phyloP scores from a whole-genome alignment of 306 rosid species.

The Hippophae tibetana region DNA sequence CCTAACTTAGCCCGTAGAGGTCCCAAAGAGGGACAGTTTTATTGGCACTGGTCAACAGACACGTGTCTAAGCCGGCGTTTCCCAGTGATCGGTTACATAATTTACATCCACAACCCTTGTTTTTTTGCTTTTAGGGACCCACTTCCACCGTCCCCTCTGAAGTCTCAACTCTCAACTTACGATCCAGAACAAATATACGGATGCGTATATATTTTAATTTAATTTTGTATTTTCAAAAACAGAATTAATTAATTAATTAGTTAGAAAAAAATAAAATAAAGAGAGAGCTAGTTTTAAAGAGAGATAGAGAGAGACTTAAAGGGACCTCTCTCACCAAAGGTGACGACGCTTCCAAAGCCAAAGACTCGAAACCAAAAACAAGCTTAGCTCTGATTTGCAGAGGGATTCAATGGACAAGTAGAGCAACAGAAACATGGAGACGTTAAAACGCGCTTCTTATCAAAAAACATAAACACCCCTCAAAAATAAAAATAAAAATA shows the following conservation, averaged over 20 bases:
- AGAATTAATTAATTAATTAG: neutral
- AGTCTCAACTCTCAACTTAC: too few species aligned
- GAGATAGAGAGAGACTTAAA: conserved; percentile 43
- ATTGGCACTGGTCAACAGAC: conserved; percentile 24
- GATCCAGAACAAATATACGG: too few species aligned
- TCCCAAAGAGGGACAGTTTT: conserved; percentile 1
- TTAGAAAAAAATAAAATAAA: conserved; percentile 4
- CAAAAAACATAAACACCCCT: conserved; percentile 28
- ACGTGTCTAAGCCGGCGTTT: conserved; percentile 35
- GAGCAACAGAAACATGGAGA: conserved; percentile 3
- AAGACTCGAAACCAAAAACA: conserved; percentile 6
- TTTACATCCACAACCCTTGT: conserved; percentile 12
- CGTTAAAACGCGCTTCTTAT: conserved; percentile 13
- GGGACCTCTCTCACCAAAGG: conserved; percentile 7
- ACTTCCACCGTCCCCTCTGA: neutral
- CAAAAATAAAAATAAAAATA: conserved; percentile 6
- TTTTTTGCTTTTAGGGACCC: conserved; percentile 27
- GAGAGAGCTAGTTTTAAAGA: conserved; percentile 14
- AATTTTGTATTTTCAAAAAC: neutral
- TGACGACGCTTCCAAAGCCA: conserved; percentile 46
- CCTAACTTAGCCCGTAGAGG: conserved; percentile 1
- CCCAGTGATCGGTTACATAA: conserved; percentile 26
- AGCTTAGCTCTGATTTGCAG: conserved; percentile 53
- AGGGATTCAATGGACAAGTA: conserved; percentile 44
- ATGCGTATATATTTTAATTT: too few species aligned